A percentile compares a stretch with the other conserved stretches of the same genome.
These are phyloP conservation scores for Arabidopsis hybrid DNA, from an alignment of 441 rosid species.

Conservation along the genomic window DNA sequence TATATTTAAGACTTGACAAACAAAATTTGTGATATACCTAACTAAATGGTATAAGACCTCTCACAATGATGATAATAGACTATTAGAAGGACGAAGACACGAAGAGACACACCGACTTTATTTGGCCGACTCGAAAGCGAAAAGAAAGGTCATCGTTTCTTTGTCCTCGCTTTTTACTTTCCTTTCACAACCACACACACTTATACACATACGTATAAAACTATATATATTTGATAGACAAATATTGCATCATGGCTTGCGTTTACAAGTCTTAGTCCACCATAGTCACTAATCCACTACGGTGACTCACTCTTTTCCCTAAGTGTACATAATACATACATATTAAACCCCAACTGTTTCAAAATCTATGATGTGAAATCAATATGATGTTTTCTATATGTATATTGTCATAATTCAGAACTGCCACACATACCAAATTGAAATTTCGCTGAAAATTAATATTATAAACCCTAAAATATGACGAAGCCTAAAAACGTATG, in stretches of 20 bases:
- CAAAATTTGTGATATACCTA: conserved; percentile 28
- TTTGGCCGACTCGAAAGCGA: conserved; percentile 44
- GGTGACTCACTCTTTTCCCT: conserved; percentile 29
- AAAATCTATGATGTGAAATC: neutral
- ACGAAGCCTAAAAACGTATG: neutral
- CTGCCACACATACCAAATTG: neutral
- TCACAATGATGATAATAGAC: conserved; percentile 39
- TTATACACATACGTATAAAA: conserved; percentile 11
- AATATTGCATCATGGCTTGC: conserved; percentile 46
- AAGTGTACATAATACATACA: neutral
- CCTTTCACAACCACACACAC: conserved; percentile 37
- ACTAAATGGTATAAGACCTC: conserved; percentile 26
- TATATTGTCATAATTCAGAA: neutral
- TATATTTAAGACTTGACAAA: conserved; percentile 8
- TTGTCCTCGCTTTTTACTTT: conserved; percentile 32
- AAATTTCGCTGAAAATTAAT: neutral
- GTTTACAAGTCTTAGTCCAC: conserved; percentile 37
- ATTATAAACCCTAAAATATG: neutral
- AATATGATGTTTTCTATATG: neutral
- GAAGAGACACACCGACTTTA: conserved; percentile 46
- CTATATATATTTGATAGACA: conserved; percentile 9
- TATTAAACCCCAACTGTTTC: too few species aligned
- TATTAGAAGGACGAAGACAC: conserved; percentile 39
- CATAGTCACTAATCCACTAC: conserved; percentile 40
- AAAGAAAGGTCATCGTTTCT: conserved; percentile 41